These are phyloP conservation scores for Pseudocercospora ulei DNA, from an alignment of 2,329 filamentous ascomycete genomes.

Conservation along the genomic window DNA sequence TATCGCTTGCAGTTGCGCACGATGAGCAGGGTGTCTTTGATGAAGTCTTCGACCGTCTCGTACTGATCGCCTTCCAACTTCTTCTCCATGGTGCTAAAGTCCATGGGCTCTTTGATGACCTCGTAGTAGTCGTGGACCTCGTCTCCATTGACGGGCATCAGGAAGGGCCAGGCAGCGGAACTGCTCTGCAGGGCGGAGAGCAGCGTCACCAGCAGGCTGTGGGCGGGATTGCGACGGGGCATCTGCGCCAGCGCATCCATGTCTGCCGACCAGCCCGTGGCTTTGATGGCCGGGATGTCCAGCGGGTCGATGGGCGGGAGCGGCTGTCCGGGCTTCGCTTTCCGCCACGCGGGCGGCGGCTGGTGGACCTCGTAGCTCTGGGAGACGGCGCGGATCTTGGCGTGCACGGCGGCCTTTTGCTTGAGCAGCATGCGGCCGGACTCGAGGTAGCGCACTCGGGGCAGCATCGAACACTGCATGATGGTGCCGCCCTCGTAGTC, in stretches of 20 bases:
- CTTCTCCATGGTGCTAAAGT: slow-evolving; percentile 86
- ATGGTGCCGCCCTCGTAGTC: slow-evolving; percentile 98
- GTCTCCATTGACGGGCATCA: slow-evolving; percentile 84
- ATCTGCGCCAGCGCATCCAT: slow-evolving; percentile 96
- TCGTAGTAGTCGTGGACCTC: slow-evolving; percentile 99
- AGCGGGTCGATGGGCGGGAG: slow-evolving; percentile 71
- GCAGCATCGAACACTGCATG: slow-evolving; percentile 98
- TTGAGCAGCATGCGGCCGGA: slow-evolving; percentile 88
- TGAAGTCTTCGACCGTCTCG: slow-evolving; percentile 81
- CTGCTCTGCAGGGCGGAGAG: slow-evolving; percentile 95
- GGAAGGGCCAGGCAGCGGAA: slow-evolving; percentile 85
- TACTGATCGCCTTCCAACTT: slow-evolving; percentile 93
- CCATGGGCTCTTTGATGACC: slow-evolving; percentile 97
- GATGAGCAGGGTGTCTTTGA: slow-evolving; percentile 74
- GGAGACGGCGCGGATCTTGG: slow-evolving; percentile 86
- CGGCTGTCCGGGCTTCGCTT: slow-evolving; percentile 41
- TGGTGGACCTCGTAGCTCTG: slow-evolving; percentile 79
- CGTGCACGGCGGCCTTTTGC: slow-evolving; percentile 89
- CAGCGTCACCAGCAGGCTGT: slow-evolving; percentile 83
- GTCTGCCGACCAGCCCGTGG: slow-evolving; percentile 87
- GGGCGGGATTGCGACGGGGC: slow-evolving; percentile 90
- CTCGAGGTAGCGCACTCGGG: slow-evolving; percentile 87
- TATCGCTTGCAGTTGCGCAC: slow-evolving; percentile 94
- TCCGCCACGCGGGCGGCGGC: slow-evolving; percentile 78
- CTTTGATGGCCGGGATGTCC: slow-evolving; percentile 74